A percentile compares a stretch with the other conserved stretches of the same genome.
These are phyloP conservation scores for Cairneyella variabilis DNA, from an alignment of 495 filamentous ascomycete genomes.

Conservation along the genomic window DNA sequence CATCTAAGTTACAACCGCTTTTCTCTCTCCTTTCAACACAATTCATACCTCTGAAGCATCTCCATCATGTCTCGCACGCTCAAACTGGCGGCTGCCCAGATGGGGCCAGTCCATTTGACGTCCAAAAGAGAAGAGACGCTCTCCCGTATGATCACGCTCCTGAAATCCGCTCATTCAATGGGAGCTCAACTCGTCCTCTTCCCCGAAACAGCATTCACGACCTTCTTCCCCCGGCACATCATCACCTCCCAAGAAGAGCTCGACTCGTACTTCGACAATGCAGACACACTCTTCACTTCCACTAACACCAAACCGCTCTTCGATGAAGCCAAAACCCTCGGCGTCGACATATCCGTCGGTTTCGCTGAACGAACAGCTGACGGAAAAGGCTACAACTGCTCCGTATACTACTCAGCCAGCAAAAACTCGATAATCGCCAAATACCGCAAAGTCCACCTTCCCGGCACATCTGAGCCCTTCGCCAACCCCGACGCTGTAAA, in stretches of 20 bases:
- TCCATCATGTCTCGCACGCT: conserved; percentile 28
- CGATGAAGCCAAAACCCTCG: conserved; percentile 35
- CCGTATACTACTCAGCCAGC: conserved; percentile 42
- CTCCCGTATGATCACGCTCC: conserved; percentile 38
- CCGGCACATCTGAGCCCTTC: conserved; percentile 43
- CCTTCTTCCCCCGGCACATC: conserved; percentile 46
- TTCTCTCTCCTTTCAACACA: neutral
- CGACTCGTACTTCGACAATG: conserved; percentile 42
- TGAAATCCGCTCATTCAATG: conserved; percentile 32
- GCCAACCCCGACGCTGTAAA: conserved; percentile 39
- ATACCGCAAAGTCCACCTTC: conserved; percentile 49
- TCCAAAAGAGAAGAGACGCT: conserved; percentile 33
- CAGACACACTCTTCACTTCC: conserved; percentile 31
- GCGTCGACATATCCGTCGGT: conserved; percentile 44
- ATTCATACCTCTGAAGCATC: neutral
- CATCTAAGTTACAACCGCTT: too few species aligned
- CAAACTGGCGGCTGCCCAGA: conserved; percentile 41
- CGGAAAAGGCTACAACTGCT: conserved; percentile 39
- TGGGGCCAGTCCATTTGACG: conserved; percentile 37
- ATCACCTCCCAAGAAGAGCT: conserved; percentile 34
- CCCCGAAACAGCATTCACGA: conserved; percentile 45
- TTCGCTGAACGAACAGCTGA: conserved; percentile 38
- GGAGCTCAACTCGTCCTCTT: conserved; percentile 42
- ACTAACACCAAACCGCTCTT: conserved; percentile 41
- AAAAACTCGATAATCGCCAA: conserved; percentile 36